Percentiles rank a stretch among this genome's conserved stretches.
phyloP scores from a whole-genome alignment of 176 grass and related monocot species.

The Ananas comosus region DNA sequence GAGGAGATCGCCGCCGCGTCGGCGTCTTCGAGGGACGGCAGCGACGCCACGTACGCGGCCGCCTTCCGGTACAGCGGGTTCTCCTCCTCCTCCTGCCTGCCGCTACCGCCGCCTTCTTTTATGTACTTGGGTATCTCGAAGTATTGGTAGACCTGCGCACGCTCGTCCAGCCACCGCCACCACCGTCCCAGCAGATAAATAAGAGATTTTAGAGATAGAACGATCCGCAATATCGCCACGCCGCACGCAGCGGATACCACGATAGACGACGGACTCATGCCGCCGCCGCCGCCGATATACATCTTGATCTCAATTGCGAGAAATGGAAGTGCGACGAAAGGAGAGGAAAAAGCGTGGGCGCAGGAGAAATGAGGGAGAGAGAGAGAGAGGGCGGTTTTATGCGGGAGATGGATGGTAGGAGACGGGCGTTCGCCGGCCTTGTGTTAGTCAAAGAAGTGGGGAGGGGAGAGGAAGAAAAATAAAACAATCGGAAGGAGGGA shows the following conservation, averaged over 20 bases:
- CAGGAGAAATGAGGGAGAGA: background rate
- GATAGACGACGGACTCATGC: background rate
- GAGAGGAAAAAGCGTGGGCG: background rate
- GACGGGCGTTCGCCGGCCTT: conserved; percentile 1
- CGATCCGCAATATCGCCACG: conserved; percentile 30
- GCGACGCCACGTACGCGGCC: conserved; percentile 33
- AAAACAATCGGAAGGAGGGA: no score
- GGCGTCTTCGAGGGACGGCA: conserved; percentile 46
- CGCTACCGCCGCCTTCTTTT: background rate
- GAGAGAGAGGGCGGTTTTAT: no score
- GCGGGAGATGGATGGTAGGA: background rate
- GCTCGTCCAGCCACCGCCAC: conserved; percentile 59
- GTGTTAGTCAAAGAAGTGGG: background rate
- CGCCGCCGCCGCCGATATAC: background rate
- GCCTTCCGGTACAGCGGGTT: conserved; percentile 50
- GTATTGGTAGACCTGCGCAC: conserved; percentile 62
- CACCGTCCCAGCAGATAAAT: conserved; percentile 26
- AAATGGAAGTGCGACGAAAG: background rate
- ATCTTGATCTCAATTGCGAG: background rate
- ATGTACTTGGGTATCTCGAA: conserved; percentile 48
- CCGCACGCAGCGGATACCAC: conserved; percentile 22
- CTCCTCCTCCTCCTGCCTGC: conserved; percentile 2
- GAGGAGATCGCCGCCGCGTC: conserved; percentile 26
- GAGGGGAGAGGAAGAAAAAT: background rate
- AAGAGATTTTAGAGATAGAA: conserved; percentile 51